Evolutionary conservation across 2,329 filamentous ascomycete species (phyloP).

Genomic region (Xylaria polymorpha): DNA sequence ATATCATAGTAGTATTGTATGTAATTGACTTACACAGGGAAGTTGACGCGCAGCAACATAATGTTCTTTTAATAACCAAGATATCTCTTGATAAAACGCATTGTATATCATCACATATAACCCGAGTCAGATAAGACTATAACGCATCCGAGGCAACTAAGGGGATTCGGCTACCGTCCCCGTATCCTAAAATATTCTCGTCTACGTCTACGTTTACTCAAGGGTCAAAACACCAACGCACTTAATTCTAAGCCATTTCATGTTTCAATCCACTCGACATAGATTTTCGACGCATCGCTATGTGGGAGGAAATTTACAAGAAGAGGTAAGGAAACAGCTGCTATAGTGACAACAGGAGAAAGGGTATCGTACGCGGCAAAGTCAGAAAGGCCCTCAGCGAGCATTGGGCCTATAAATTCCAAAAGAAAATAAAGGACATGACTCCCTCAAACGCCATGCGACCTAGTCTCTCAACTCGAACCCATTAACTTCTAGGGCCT

Average conservation of each 20-base stretch:
- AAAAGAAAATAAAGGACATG: not conserved
- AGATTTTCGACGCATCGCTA: not conserved
- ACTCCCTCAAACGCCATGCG: conserved; percentile 21
- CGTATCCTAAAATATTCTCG: not conserved
- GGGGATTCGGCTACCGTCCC: no score
- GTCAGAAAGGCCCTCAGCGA: conserved; percentile 15
- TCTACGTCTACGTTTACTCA: not conserved
- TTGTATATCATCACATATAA: not conserved
- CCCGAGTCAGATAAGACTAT: no score
- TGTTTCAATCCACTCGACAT: not conserved
- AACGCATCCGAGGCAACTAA: no score
- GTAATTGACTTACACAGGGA: not conserved
- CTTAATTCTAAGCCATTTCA: not conserved
- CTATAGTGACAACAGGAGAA: not conserved
- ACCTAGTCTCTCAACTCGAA: not conserved
- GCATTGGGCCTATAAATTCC: conserved; percentile 7
- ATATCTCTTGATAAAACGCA: not conserved
- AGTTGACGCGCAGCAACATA: not conserved
- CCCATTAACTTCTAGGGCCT: not conserved
- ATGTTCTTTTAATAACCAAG: not conserved
- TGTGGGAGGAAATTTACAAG: conserved; percentile 2
- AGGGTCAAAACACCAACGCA: not conserved
- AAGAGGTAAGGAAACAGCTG: conserved; percentile 1
- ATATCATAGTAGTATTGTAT: not conserved
- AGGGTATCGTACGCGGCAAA: conserved; percentile 35